A percentile compares a stretch with the other conserved stretches of the same genome.
Evolutionary conservation across 495 filamentous ascomycete species (phyloP).

Genomic region (Friedmanniomyces simplex): DNA sequence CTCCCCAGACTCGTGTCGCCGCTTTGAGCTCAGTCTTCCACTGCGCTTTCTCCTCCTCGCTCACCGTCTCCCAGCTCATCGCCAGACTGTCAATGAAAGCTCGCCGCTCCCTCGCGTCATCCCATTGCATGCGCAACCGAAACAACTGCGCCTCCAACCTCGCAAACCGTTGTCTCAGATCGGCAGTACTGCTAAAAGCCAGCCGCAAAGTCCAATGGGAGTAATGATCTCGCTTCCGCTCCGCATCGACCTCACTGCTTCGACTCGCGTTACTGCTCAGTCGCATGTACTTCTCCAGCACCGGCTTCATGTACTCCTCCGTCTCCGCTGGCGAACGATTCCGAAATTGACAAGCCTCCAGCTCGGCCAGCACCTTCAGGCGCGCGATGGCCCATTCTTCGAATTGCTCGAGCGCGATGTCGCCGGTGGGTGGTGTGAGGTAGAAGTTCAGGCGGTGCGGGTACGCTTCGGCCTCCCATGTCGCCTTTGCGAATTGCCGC

Average conservation of each 20-base stretch:
- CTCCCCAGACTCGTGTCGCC: conserved; percentile 38
- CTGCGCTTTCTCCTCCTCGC: conserved; percentile 59
- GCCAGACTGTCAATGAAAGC: conserved; percentile 69
- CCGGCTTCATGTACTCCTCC: conserved; percentile 59
- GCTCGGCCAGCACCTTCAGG: conserved; percentile 80
- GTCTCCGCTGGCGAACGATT: conserved; percentile 76
- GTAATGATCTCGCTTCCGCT: conserved; percentile 95
- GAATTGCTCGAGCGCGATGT: conserved; percentile 95
- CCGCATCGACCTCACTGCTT: conserved; percentile 46
- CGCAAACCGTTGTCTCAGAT: conserved; percentile 75
- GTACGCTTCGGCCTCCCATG: conserved; percentile 66
- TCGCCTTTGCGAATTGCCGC: conserved; percentile 67
- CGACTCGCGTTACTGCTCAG: conserved; percentile 65
- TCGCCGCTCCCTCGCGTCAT: conserved; percentile 57
- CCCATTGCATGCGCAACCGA: conserved; percentile 60
- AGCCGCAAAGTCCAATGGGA: conserved; percentile 93
- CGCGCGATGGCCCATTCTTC: conserved; percentile 99
- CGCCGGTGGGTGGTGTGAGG: conserved; percentile 71
- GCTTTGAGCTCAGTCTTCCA: conserved; percentile 43
- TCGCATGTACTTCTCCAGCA: conserved; percentile 78
- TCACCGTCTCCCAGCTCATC: conserved; percentile 72
- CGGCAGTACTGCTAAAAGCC: conserved; percentile 84
- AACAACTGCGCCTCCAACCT: conserved; percentile 85
- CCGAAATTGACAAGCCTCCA: conserved; percentile 92
- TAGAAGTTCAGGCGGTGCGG: conserved; percentile 88